A percentile compares a stretch with the other conserved stretches of the same genome.
Conservation (phyloP, 1,139 yeast genomes). For the Saccharomyces hybrid region DNA sequence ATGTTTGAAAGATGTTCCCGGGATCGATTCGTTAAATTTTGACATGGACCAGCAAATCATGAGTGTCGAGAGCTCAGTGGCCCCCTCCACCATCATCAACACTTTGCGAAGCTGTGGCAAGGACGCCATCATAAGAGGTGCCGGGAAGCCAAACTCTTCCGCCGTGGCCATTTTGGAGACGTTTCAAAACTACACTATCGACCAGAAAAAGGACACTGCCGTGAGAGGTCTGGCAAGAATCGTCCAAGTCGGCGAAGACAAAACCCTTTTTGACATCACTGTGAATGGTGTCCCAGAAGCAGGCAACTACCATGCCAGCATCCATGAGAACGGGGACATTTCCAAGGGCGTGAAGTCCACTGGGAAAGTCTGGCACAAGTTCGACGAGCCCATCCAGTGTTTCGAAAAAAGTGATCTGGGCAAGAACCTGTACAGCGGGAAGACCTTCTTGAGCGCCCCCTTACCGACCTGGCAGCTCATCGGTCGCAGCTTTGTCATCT, state of each 20-base stretch:
- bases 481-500: constrained; percentile 72
- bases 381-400: constrained; percentile 36
- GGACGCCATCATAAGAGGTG: constrained; percentile 87
- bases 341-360: constrained; percentile 66
- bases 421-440: constrained; percentile 39
- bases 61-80: constrained; percentile 21
- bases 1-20: constrained; percentile 16
- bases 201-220: constrained; percentile 43
- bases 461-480: constrained; percentile 56
- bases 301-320: constrained; percentile 62
- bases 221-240: constrained; percentile 85
- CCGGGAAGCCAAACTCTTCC: constrained; percentile 80
- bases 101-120: constrained; percentile 41
- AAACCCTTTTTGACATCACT: constrained; percentile 66
- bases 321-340: constrained; percentile 67
- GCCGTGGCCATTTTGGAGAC: constrained; percentile 87
- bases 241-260: constrained; percentile 51
- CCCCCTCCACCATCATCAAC: constrained; percentile 25
- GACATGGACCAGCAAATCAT: constrained; percentile 21
- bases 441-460: constrained; percentile 53
- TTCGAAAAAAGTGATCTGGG: constrained; percentile 31
- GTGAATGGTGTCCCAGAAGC: constrained; percentile 54
- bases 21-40: constrained; percentile 16
- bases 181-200: constrained; percentile 35
- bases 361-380: constrained; percentile 44